Conservation (phyloP, 306 rosid genomes). For the Canavalia ensiformis region DNA sequence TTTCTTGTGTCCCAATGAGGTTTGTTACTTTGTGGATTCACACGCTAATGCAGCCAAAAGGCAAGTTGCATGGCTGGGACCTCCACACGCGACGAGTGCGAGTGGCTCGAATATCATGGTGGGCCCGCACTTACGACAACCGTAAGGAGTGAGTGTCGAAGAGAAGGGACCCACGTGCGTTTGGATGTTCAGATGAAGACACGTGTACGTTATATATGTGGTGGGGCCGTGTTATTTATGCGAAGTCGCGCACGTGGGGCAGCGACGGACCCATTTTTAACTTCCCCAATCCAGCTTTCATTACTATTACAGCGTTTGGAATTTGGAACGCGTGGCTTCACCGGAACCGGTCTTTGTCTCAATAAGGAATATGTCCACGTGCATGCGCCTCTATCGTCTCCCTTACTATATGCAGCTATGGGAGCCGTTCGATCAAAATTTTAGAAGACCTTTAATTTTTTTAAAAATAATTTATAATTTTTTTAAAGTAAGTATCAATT, state of each 20-base stretch:
- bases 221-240: constrained; percentile 16
- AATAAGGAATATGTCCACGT: neutral
- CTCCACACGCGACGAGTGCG: constrained; percentile 29
- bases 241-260: constrained; percentile 50
- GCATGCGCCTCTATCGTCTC: neutral
- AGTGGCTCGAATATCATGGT: constrained; percentile 41
- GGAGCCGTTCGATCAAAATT: neutral
- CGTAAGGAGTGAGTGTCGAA: neutral
- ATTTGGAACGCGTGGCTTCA: constrained; percentile 30
- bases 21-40: too few relatives aligned
- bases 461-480: too few relatives aligned
- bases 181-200: neutral
- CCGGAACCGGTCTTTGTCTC: constrained; percentile 32
- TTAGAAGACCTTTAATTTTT: too few relatives aligned
- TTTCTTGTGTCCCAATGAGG: too few relatives aligned
- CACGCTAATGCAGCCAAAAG: too few relatives aligned
- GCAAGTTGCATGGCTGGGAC: constrained; percentile 3
- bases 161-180: neutral
- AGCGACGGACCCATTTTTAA: constrained; percentile 35
- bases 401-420: neutral
- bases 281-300: neutral
- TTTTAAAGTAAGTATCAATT: too few relatives aligned
- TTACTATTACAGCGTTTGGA: constrained; percentile 44
- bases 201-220: constrained; percentile 16
- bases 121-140: constrained; percentile 33